phyloP scores from a whole-genome alignment of 441 rosid genomes.

The Jatropha multifida region DNA sequence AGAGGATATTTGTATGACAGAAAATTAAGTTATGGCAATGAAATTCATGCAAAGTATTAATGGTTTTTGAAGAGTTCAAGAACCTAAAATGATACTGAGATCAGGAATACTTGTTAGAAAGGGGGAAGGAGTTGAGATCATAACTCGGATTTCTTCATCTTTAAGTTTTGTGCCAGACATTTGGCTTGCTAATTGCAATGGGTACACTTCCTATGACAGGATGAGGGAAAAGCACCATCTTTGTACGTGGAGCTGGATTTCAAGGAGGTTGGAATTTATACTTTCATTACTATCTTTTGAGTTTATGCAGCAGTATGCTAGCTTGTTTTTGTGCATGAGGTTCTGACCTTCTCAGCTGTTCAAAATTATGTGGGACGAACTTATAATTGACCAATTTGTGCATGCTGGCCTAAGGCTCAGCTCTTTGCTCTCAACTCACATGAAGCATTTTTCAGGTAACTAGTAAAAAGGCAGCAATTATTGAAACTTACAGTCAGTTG shows the following conservation, averaged over 20 bases:
- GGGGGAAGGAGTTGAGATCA: not conserved
- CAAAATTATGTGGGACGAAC: conserved; percentile 1
- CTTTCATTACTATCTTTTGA: conserved; percentile 12
- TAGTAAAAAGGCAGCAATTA: conserved; percentile 77
- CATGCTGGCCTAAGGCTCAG: conserved; percentile 5
- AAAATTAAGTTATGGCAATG: not conserved
- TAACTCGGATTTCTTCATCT: not conserved
- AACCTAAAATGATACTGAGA: not conserved
- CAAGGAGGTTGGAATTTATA: conserved; percentile 64
- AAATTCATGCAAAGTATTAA: not conserved
- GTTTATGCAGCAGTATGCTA: conserved; percentile 13
- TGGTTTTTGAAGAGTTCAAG: not conserved
- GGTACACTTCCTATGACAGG: conserved; percentile 41
- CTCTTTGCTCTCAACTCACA: conserved; percentile 7
- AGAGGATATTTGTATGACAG: not conserved
- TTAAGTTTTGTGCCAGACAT: not conserved
- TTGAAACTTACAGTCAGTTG: conserved; percentile 60
- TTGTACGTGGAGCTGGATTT: conserved; percentile 96
- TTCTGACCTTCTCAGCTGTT: not conserved
- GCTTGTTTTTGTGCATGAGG: conserved; percentile 11
- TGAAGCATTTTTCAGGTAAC: conserved; percentile 57
- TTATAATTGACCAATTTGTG: conserved; percentile 13
- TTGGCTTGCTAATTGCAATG: conserved; percentile 2
- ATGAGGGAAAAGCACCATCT: conserved; percentile 78
- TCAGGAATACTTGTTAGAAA: not conserved